A percentile compares a stretch with the other conserved stretches of the same genome.
Conservation (phyloP, 805 yeast genomes). For the Isabelozyma pseudorhagii region DNA sequence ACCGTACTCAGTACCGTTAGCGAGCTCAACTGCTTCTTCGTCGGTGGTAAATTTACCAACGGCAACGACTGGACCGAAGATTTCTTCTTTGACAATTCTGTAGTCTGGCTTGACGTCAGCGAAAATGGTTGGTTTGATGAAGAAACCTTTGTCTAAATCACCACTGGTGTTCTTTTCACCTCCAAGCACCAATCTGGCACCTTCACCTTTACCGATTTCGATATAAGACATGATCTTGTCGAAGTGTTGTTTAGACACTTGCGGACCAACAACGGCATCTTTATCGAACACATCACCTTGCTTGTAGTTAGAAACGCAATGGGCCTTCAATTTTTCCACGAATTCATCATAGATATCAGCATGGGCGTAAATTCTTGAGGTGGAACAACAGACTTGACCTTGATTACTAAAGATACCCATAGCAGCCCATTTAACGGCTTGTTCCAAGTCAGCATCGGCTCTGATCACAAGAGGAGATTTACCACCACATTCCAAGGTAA, state of each 20-base stretch:
- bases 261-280: constrained; percentile 56
- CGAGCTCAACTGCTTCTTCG: constrained; percentile 64
- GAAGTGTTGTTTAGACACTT: constrained; percentile 54
- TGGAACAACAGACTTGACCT: constrained; percentile 70
- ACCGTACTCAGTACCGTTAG: constrained; percentile 75
- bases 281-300: constrained; percentile 55
- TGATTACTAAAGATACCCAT: constrained; percentile 62
- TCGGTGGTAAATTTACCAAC: constrained; percentile 62
- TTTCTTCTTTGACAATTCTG: constrained; percentile 73
- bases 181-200: constrained; percentile 40
- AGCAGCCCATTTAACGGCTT: constrained; percentile 67
- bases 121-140: constrained; percentile 72
- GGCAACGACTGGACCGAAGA: constrained; percentile 83
- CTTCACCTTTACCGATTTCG: constrained; percentile 43
- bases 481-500: constrained; percentile 72
- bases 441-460: constrained; percentile 61
- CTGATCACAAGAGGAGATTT: constrained; percentile 64
- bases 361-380: constrained; percentile 60
- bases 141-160: constrained; percentile 52
- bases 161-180: constrained; percentile 42
- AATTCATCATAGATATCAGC: constrained; percentile 55
- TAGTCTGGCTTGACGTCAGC: constrained; percentile 64
- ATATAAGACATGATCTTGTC: constrained; percentile 48
- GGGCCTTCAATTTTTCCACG: constrained; percentile 39
- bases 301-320: constrained; percentile 47